These are phyloP conservation scores for Alternaria infectoria DNA, from an alignment of 2,329 filamentous ascomycete species.

Conservation along the genomic window DNA sequence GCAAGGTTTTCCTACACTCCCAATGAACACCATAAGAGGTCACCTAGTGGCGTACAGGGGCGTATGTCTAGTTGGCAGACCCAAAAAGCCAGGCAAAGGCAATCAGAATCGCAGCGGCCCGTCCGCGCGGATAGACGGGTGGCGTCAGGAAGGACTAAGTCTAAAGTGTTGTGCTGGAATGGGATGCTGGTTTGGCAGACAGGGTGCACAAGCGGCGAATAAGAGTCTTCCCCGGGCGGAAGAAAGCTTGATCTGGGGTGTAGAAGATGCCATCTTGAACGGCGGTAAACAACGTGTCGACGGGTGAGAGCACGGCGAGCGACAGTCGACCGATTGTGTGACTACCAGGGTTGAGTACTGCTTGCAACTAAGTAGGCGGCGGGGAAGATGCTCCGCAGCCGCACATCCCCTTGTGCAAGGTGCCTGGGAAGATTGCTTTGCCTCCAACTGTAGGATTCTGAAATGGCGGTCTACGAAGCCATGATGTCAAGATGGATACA, in stretches of 20 bases:
- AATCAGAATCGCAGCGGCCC: slow-evolving; percentile 44
- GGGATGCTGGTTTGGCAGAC: slow-evolving; percentile 25
- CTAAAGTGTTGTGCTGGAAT: slow-evolving; percentile 33
- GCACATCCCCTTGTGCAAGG: slow-evolving; percentile 10
- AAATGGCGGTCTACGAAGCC: slow-evolving; percentile 39
- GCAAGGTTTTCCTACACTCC: slow-evolving; percentile 8
- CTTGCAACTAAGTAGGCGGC: slow-evolving; percentile 13
- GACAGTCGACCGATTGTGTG: slow-evolving; percentile 21
- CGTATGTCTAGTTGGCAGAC: slow-evolving; percentile 34
- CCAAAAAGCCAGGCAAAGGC: slow-evolving; percentile 25
- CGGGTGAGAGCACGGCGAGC: slow-evolving; percentile 19
- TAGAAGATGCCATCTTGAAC: slow-evolving; percentile 8
- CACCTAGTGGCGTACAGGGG: slow-evolving; percentile 26
- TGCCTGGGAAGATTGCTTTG: slow-evolving; percentile 20
- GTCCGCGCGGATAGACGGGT: slow-evolving; percentile 45
- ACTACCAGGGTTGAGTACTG: slow-evolving; percentile 23
- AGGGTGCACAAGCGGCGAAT: slow-evolving; percentile 26
- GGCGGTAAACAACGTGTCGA: slow-evolving; percentile 38
- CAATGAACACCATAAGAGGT: neutral
- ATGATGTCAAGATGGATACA: slow-evolving; percentile 15
- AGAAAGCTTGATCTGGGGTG: slow-evolving; percentile 11
- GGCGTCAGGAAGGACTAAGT: slow-evolving; percentile 30
- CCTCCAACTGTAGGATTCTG: slow-evolving; percentile 13
- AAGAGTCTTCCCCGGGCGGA: slow-evolving; percentile 19
- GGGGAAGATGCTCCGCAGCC: slow-evolving; percentile 23